Evolutionary conservation across 2,329 filamentous ascomycete genomes (phyloP).

Genomic region (Pseudocercospora ulei): DNA sequence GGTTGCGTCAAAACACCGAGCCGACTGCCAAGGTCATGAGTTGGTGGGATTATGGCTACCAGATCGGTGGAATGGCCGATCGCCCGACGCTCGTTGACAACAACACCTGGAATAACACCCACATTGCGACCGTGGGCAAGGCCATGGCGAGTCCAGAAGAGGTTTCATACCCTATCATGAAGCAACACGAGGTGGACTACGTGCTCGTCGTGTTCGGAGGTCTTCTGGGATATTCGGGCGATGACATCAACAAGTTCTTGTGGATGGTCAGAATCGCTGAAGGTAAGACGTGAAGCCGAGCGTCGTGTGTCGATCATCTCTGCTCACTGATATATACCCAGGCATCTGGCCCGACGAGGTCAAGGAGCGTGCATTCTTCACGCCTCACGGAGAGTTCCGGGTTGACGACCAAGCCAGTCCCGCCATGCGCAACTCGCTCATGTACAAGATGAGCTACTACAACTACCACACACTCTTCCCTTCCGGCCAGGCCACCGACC

Average conservation of each 20-base stretch:
- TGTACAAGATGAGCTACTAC: slow-evolving; percentile 99
- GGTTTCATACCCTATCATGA: slow-evolving; percentile 96
- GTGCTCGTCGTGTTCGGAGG: slow-evolving; percentile 96
- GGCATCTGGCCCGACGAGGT: slow-evolving; percentile 97
- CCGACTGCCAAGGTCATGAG: slow-evolving; percentile 98
- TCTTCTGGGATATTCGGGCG: slow-evolving; percentile 90
- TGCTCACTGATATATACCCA: slow-evolving; percentile 19
- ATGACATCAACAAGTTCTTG: slow-evolving; percentile 99
- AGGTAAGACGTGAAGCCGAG: slow-evolving; percentile 42
- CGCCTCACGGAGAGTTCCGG: slow-evolving; percentile 81
- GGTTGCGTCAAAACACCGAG: slow-evolving; percentile 93
- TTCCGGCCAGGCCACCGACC: slow-evolving; percentile 76
- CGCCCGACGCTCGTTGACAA: slow-evolving; percentile 95
- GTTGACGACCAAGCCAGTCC: slow-evolving; percentile 89
- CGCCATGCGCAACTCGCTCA: slow-evolving; percentile 98
- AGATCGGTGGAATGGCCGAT: slow-evolving; percentile 99
- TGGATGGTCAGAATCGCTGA: slow-evolving; percentile 99
- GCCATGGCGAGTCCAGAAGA: slow-evolving; percentile 97
- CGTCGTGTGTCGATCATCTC: neutral
- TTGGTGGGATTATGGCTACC: slow-evolving; percentile 99
- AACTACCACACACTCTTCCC: slow-evolving; percentile 92
- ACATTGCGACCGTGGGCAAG: slow-evolving; percentile 97
- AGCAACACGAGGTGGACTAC: slow-evolving; percentile 97
- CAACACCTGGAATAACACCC: slow-evolving; percentile 99
- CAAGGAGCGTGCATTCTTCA: slow-evolving; percentile 95